Conservation (phyloP, 2,329 filamentous ascomycete species). For the Sclerotinia spermophila region DNA sequence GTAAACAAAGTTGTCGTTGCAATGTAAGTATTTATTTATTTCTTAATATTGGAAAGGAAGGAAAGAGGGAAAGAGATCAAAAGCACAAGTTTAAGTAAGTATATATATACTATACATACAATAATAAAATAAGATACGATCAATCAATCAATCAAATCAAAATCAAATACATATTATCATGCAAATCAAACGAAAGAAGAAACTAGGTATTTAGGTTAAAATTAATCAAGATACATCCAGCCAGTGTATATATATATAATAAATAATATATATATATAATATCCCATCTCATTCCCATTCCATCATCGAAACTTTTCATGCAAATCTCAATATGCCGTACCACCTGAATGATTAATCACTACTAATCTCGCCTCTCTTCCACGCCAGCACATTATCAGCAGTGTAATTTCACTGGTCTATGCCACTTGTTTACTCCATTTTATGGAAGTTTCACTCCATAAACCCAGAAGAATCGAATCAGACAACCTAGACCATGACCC, state of each 20-base stretch:
- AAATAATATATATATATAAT: no score
- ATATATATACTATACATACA: background rate
- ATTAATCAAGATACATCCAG: no score
- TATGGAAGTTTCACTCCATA: background rate
- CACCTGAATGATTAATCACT: background rate
- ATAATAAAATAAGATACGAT: no score
- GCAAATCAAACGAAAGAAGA: background rate
- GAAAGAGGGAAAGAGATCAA: background rate
- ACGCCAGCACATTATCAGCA: background rate
- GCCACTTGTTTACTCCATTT: background rate
- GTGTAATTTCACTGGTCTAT: background rate
- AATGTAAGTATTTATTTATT: background rate
- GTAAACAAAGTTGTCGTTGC: background rate
- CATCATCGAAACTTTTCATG: background rate
- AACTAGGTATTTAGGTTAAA: no score
- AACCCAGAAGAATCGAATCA: background rate
- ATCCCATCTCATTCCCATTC: background rate
- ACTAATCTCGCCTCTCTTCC: background rate
- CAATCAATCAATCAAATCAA: no score
- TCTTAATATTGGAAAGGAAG: background rate
- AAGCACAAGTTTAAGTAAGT: background rate
- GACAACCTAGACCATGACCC: background rate
- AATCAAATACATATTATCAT: background rate
- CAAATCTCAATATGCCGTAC: background rate
- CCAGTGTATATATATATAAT: no score